These are phyloP conservation scores for Ceratobasidium sp. DNA, from an alignment of 1,284 basidiomycete species.

Conservation along the genomic window DNA sequence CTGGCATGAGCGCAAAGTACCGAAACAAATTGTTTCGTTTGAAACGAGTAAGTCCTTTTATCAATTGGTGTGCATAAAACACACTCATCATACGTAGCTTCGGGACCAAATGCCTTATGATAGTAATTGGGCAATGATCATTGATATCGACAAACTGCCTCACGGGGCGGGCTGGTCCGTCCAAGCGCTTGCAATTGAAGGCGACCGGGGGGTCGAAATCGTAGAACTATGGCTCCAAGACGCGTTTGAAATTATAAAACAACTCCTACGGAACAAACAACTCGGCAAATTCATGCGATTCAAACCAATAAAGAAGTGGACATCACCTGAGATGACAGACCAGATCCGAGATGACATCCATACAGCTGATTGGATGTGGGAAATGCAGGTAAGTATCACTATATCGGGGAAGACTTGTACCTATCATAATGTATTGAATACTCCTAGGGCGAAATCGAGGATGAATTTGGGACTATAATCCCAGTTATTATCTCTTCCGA, in stretches of 20 bases:
- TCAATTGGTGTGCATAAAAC: neutral
- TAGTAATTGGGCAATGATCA: neutral
- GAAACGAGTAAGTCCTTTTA: neutral
- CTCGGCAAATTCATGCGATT: neutral
- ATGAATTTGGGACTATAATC: slow-evolving; percentile 11
- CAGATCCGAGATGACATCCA: slow-evolving; percentile 14
- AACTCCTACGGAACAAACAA: slow-evolving; percentile 41
- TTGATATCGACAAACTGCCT: slow-evolving; percentile 29
- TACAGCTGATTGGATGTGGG: slow-evolving; percentile 36
- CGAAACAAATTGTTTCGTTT: neutral
- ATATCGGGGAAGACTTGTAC: neutral
- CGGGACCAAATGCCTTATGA: neutral
- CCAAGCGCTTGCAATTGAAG: slow-evolving; percentile 39
- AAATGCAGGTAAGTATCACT: slow-evolving; percentile 28
- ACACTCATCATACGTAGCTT: neutral
- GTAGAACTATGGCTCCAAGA: slow-evolving; percentile 49
- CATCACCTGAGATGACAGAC: neutral
- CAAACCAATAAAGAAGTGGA: slow-evolving; percentile 3
- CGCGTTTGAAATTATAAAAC: slow-evolving; percentile 48
- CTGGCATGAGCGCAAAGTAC: neutral
- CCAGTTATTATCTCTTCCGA: slow-evolving; percentile 37
- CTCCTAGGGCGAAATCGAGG: slow-evolving; percentile 9
- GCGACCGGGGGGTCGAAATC: slow-evolving; percentile 39
- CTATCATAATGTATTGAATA: neutral
- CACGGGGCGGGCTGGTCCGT: slow-evolving; percentile 4